Percentiles rank a stretch among this genome's conserved stretches.
Evolutionary conservation across 306 rosid genomes (phyloP).

Genomic region (Fagus crenata): DNA sequence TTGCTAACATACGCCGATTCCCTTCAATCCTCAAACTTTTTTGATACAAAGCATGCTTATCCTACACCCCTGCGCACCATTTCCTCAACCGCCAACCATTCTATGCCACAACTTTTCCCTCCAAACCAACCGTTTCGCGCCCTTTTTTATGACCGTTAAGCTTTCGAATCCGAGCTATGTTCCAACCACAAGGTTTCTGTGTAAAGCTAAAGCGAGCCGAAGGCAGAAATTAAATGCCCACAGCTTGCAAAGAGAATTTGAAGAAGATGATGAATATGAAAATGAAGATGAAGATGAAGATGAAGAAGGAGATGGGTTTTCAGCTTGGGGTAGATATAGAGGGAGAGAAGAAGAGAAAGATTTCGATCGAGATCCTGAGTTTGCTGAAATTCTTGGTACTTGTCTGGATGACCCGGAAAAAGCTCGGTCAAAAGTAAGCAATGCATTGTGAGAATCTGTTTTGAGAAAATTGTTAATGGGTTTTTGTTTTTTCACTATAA

Average conservation of each 20-base stretch:
- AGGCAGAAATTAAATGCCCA: conserved; percentile 29
- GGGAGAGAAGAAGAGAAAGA: conserved; percentile 56
- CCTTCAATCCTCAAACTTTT: conserved; percentile 1
- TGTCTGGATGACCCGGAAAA: conserved; percentile 70
- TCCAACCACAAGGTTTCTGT: conserved; percentile 14
- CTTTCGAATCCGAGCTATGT: conserved; percentile 7
- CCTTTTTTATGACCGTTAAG: conserved; percentile 25
- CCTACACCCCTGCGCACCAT: conserved; percentile 33
- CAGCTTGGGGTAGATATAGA: conserved; percentile 36
- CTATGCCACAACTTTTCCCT: conserved; percentile 27
- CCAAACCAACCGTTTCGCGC: conserved; percentile 23
- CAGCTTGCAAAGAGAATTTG: conserved; percentile 30
- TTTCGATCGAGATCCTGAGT: conserved; percentile 75
- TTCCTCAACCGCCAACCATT: conserved; percentile 33
- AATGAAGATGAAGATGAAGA: conserved; percentile 32
- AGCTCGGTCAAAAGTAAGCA: conserved; percentile 71
- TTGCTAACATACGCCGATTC: background rate
- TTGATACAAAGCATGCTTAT: conserved; percentile 38
- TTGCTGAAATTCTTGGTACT: conserved; percentile 72
- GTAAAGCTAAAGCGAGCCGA: conserved; percentile 29
- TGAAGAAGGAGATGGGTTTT: conserved; percentile 37
- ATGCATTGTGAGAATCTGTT: conserved; percentile 3
- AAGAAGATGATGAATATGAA: conserved; percentile 33
- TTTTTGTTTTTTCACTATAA: background rate
- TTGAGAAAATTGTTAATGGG: background rate